Base-by-base conservation (phyloP, 1,284 basidiomycete genomes). In the Melampsora abietis-canadensis region DNA sequence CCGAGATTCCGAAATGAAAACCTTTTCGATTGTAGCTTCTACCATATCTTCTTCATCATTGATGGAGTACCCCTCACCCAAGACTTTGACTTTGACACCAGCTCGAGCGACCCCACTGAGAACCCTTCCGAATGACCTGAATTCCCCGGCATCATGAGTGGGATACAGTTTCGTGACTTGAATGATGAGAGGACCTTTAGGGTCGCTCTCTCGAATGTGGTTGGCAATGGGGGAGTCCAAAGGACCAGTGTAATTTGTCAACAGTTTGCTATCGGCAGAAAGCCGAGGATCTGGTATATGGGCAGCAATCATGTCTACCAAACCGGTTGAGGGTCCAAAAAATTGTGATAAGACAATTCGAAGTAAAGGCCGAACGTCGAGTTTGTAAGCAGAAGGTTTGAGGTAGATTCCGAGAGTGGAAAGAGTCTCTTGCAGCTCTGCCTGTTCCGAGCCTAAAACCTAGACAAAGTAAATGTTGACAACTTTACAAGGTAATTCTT, bases 31-130 rank as follows among this genome's bases (percentile, higher is more conserved):
- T 2, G 85, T 87, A n/a, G 88, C 89, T 77, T 89, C 88, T 80
- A 90, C 87, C 92, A 98, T 95, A 81, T 99, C 96, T 83, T 99
- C 96, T 83, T 98, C 95, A 80, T 98, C 96, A 80, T 98, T 94
- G 15, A 91, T 90, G 12, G 94, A 95, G 82, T 94, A 99, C 0
- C 92, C 92, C 82, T 98, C 95, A 74, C 96, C 96, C 12, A 98
- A 86, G n/a, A 98, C 94, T 83, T 95, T 96, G 79, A 99, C 87
- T 37, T 89, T 85, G 84, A 88, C 87, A 5, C 93, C 94, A 77
- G 90, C 89, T 78, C 86, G 85, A 17, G 96, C 84, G 0, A 93
- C 95, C 21, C 96, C 96, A 79, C 92, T 94, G 82, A 98, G 86
- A 21, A 99, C 90, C 76, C 96, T 88, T 30, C 95, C 96, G 79